Evolutionary conservation across 768 basidiomycete species (phyloP).

Genomic region (Aureoboletus auriporus): DNA sequence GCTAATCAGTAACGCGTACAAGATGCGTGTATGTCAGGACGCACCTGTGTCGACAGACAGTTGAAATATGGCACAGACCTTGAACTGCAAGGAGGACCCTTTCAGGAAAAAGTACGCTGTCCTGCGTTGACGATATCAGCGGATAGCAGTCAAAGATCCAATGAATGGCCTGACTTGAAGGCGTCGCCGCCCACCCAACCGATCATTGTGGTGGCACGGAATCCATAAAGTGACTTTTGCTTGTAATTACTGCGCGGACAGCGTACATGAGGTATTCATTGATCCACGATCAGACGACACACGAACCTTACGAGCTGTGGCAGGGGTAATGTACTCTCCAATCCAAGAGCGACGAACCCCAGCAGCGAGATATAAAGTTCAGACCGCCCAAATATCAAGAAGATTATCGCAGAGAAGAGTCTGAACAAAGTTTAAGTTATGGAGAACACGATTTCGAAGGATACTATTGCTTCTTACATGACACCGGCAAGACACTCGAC

Average conservation of each 20-base stretch:
- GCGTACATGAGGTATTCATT: conserved; percentile 16
- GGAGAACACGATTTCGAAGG: conserved; percentile 2
- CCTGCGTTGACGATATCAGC: conserved; percentile 37
- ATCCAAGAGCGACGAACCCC: conserved; percentile 74
- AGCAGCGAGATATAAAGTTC: conserved; percentile 56
- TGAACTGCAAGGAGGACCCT: conserved; percentile 73
- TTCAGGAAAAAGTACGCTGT: conserved; percentile 78
- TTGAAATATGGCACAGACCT: conserved; percentile 80
- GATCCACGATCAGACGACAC: conserved; percentile 1
- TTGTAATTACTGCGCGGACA: conserved; percentile 60
- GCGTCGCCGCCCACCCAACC: conserved; percentile 84
- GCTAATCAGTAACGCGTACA: conserved; percentile 6
- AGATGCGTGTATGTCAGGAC: conserved; percentile 23
- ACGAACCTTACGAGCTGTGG: conserved; percentile 76
- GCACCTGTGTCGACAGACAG: conserved; percentile 72
- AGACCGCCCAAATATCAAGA: conserved; percentile 68
- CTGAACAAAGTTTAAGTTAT: conserved; percentile 23
- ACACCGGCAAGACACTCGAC: conserved; percentile 78
- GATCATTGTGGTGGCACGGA: conserved; percentile 74
- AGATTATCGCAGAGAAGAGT: conserved; percentile 67
- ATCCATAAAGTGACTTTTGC: conserved; percentile 78
- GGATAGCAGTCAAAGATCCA: conserved; percentile 1
- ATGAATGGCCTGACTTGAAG: conserved; percentile 60
- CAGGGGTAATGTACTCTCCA: conserved; percentile 84
- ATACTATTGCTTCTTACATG: conserved; percentile 44